Evolutionary conservation across 306 rosid species (phyloP).

Genomic region (Psophocarpus tetragonolobus): DNA sequence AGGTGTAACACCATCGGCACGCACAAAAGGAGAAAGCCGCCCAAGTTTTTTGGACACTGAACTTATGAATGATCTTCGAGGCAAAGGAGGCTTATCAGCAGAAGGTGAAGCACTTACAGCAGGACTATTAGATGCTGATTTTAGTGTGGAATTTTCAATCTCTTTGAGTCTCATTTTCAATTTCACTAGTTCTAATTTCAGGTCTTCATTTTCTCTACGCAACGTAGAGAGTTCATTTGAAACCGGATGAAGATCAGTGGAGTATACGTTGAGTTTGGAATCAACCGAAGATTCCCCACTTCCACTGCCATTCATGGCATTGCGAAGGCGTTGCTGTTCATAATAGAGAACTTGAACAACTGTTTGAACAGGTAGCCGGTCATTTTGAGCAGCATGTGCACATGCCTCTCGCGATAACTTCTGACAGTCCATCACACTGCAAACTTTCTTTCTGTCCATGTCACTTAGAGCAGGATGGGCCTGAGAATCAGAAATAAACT

Average conservation of each 20-base stretch:
- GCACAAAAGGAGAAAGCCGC: constrained; percentile 69
- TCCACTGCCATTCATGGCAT: constrained; percentile 60
- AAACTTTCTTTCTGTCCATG: constrained; percentile 90
- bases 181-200: constrained; percentile 73
- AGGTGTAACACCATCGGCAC: constrained; percentile 56
- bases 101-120: constrained; percentile 36
- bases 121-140: constrained; percentile 58
- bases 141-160: constrained; percentile 46
- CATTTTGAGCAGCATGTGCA: constrained; percentile 97
- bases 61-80: constrained; percentile 73
- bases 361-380: constrained; percentile 89
- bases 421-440: constrained; percentile 96
- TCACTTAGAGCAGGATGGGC: constrained; percentile 92
- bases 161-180: constrained; percentile 80
- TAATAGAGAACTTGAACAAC: constrained; percentile 95
- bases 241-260: constrained; percentile 49
- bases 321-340: constrained; percentile 87
- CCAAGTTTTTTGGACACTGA: constrained; percentile 73
- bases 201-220: constrained; percentile 69
- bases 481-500: constrained; percentile 42
- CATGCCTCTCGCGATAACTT: constrained; percentile 88
- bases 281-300: constrained; percentile 47
- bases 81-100: constrained; percentile 73
- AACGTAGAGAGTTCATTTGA: constrained; percentile 66
- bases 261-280: constrained; percentile 48